Percentiles rank a stretch among this genome's conserved stretches.
phyloP scores from a whole-genome alignment of 805 yeast genomes.

The Wickerhamiella spandovensis region DNA sequence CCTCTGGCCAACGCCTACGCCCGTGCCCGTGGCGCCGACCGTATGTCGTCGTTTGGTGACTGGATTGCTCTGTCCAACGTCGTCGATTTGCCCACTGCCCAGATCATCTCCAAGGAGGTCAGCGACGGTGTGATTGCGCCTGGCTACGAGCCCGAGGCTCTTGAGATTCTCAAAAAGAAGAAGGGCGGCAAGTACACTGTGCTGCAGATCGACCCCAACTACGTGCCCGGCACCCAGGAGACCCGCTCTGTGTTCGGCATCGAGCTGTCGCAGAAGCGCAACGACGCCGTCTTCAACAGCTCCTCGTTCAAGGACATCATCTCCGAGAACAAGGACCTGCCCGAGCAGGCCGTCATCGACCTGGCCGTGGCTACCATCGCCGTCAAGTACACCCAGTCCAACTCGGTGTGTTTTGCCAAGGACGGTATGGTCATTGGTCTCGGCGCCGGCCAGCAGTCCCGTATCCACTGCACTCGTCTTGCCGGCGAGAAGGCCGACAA shows the following conservation, averaged over 20 bases:
- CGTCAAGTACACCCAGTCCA: slow-evolving; percentile 93
- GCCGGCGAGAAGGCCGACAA: slow-evolving; percentile 99
- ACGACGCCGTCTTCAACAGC: slow-evolving; percentile 89
- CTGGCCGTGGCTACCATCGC: slow-evolving; percentile 96
- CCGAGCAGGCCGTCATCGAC: slow-evolving; percentile 88
- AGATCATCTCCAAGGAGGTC: slow-evolving; percentile 93
- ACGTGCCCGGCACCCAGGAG: slow-evolving; percentile 66
- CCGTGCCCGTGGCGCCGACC: slow-evolving; percentile 98
- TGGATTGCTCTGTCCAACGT: slow-evolving; percentile 94
- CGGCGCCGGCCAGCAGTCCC: slow-evolving; percentile 99
- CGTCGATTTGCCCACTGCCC: slow-evolving; percentile 93
- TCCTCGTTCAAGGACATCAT: slow-evolving; percentile 86
- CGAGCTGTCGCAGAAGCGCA: slow-evolving; percentile 90
- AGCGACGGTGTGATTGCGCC: slow-evolving; percentile 99
- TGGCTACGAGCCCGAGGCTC: slow-evolving; percentile 85
- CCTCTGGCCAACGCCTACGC: slow-evolving; percentile 98
- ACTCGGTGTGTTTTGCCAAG: slow-evolving; percentile 96
- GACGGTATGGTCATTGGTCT: slow-evolving; percentile 98
- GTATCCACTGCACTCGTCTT: slow-evolving; percentile 97
- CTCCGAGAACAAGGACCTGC: slow-evolving; percentile 69
- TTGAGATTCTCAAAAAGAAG: slow-evolving; percentile 77
- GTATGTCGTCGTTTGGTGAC: slow-evolving; percentile 99
- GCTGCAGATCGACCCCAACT: slow-evolving; percentile 91
- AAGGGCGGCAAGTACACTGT: slow-evolving; percentile 97
- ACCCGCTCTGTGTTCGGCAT: slow-evolving; percentile 94